Base-by-base conservation (phyloP, 1,139 yeast genomes). In the Blastobotrys malaysiensis region DNA sequence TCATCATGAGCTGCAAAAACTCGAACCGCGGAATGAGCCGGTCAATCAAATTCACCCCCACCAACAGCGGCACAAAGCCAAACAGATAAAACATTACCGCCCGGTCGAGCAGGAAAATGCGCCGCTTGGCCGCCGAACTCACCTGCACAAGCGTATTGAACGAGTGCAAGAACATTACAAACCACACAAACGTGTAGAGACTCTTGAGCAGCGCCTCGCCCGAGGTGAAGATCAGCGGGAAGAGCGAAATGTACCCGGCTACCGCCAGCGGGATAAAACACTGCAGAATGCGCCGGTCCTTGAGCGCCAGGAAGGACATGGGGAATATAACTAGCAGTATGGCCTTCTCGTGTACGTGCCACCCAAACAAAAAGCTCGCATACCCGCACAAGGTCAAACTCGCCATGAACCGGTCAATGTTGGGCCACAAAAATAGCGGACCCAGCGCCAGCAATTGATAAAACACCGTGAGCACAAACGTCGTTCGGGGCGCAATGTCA, bases 321-420 rank as follows among this genome's bases (percentile, higher is more conserved):
- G 99, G 99, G 65, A 95, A 80, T n/a, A 93, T 87, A 1, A 91
- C 86, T 31, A 90, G 71, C 74, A 95, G 78, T 45, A 93, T 83
- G 0, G 99, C 99, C 77, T 93, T 93, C 70, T 91, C 99, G 72
- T 93, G 99, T 22, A 93, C 99, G 68, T 93, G 99, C 98, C 98
- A 93, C 5, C 99, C 99, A 71, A 93, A 93, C 53, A 93, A 73
- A 66, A 88, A 93, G 3, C 97, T 87, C 0, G 97, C 84, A 71
- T 81, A 89, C 1, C 95, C 99, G 72, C 98, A 93, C 52, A 91
- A 76, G 0, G 97, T 85, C 61, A 93, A 73, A 0, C 95, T 81
- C 0, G 96, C 97, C 43, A 91, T 69, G 63, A 93, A 93, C 60
- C 95, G 77, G 60, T 83, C 82, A 68, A 78, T 87, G 1, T 84